These are phyloP conservation scores for Eucalyptus regnans DNA, from an alignment of 345 rosid genomes.

Conservation along the genomic window DNA sequence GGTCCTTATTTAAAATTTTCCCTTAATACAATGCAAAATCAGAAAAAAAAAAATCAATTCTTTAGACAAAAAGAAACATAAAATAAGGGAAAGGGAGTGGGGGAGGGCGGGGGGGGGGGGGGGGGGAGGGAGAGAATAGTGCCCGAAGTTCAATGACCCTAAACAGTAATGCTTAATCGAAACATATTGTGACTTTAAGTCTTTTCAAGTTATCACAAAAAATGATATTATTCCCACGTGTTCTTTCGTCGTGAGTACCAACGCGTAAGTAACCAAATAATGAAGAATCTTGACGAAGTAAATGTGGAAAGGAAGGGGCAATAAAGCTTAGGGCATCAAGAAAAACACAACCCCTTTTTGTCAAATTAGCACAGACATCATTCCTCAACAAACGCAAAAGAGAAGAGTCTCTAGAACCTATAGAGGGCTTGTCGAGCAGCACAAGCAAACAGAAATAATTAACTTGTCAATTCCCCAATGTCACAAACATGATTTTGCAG, in stretches of 20 bases:
- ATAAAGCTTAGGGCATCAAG: neutral
- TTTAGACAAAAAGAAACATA: neutral
- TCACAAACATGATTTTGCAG: slow-evolving; percentile 8
- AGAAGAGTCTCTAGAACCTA: neutral
- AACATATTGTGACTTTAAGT: neutral
- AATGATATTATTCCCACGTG: neutral
- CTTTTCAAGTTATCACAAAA: neutral
- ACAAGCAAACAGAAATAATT: slow-evolving; percentile 6
- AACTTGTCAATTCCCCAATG: slow-evolving; percentile 8
- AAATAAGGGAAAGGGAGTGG: neutral
- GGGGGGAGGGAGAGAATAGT: neutral
- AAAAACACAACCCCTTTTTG: neutral
- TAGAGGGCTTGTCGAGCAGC: slow-evolving; percentile 7
- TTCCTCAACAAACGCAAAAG: neutral
- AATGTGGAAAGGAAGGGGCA: neutral
- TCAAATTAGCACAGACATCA: neutral
- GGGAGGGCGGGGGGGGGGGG: neutral
- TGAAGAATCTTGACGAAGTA: neutral
- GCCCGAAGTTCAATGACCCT: no score
- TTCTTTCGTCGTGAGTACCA: neutral
- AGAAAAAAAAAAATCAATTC: neutral
- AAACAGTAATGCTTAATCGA: neutral
- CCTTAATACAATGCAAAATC: neutral
- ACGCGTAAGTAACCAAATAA: neutral
- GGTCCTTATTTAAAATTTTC: no score